Percentiles rank a stretch among this genome's conserved stretches.
Evolutionary conservation across 352 stramenopile species (phyloP).

Genomic region (Globisporangium cystogenes): DNA sequence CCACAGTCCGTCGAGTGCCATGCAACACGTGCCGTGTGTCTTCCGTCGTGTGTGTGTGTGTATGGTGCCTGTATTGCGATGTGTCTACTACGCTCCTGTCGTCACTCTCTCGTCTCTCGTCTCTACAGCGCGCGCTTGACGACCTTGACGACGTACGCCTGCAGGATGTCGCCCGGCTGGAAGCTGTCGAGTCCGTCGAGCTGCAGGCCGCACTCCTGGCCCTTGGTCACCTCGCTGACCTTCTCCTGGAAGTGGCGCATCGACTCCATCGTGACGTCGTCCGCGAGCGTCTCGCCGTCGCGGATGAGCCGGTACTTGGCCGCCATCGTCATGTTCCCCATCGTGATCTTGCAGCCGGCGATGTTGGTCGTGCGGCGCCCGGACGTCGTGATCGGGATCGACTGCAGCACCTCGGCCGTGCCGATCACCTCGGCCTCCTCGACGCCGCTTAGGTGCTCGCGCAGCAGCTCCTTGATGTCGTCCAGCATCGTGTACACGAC

Average conservation of each 20-base stretch:
- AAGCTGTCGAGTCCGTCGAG: constrained; percentile 92
- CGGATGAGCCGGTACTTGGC: constrained; percentile 83
- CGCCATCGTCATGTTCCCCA: constrained; percentile 88
- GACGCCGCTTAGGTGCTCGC: constrained; percentile 56
- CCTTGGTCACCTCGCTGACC: constrained; percentile 88
- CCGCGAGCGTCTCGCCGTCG: constrained; percentile 87
- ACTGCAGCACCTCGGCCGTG: constrained; percentile 72
- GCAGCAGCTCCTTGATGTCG: constrained; percentile 79
- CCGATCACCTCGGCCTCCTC: constrained; percentile 66
- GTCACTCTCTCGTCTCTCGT: not conserved
- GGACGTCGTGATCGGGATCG: constrained; percentile 79
- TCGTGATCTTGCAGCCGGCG: constrained; percentile 94
- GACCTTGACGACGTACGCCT: constrained; percentile 80
- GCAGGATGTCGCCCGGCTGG: constrained; percentile 92
- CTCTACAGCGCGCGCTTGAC: constrained; percentile 59
- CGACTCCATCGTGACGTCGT: constrained; percentile 80
- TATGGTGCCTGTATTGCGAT: not conserved
- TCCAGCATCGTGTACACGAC: constrained; percentile 89
- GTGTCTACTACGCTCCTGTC: constrained; percentile 3
- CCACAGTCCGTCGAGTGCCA: not conserved
- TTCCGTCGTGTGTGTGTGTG: not conserved
- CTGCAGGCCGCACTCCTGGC: constrained; percentile 97
- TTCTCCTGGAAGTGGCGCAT: constrained; percentile 92
- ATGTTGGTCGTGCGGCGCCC: constrained; percentile 91
- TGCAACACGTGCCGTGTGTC: not conserved